Conservation (phyloP, 345 rosid species). For the Populus tremula region DNA sequence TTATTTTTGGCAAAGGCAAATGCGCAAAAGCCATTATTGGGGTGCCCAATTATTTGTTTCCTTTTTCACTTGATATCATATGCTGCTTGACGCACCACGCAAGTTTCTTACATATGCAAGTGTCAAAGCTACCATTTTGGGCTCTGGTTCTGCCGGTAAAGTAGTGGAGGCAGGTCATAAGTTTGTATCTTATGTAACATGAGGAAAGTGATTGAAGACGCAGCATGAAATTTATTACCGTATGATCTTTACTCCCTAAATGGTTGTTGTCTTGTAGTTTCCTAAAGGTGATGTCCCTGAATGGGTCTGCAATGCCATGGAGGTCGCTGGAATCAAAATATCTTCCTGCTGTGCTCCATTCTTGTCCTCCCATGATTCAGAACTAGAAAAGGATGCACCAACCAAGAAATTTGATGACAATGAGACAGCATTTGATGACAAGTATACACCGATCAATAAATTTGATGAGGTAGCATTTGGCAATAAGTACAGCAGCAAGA, state of each 20-base stretch:
- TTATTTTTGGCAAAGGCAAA: background rate
- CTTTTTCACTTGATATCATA: background rate
- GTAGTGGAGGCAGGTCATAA: background rate
- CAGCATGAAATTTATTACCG: background rate
- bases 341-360: constrained; percentile 49
- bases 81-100: background rate
- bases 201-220: background rate
- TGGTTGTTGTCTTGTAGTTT: constrained; percentile 45
- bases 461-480: no score
- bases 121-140: background rate
- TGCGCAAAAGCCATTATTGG: background rate
- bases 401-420: background rate
- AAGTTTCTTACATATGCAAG: background rate
- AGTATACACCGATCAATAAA: background rate
- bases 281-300: constrained; percentile 69
- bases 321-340: constrained; percentile 69
- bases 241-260: constrained; percentile 2
- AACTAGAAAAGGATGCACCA: background rate
- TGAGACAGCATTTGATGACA: background rate
- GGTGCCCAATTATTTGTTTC: background rate
- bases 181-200: background rate
- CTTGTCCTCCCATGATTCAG: background rate
- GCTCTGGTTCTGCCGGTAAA: background rate
- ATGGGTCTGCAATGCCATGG: constrained; percentile 90
- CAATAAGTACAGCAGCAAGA: no score